Base-by-base conservation (phyloP, 345 rosid genomes). In the Mercurialis annua region DNA sequence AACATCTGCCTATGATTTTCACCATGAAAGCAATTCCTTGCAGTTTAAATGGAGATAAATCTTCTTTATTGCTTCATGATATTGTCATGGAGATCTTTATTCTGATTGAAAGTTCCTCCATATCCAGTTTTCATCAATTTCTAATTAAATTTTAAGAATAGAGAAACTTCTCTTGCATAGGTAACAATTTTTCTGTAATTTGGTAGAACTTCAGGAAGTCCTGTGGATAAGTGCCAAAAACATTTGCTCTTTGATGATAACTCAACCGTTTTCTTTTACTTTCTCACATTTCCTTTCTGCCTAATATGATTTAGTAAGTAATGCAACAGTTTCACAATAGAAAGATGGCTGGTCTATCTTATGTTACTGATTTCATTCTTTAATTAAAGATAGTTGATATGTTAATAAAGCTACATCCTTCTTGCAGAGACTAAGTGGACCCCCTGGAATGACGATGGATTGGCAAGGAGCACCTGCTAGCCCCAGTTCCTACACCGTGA, bases 381-480 rank as follows among this genome's bases (percentile, higher is more conserved):
- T 59, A 34, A 34, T 4, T 34, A 3, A 3, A 34, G 4, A 34
- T 34, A 34, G 40, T 34, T 34, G 9, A 34, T 34, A 30, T 48
- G 23, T 66, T 70, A 30, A 69, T 49, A 56, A 63, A 12, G 33
- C 7, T 40, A 58, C 70, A 16, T 36, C 12, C n/a, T 36, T 69
- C 10, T 16, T 67, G 74, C 86, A 94, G 99, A 86, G 98, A 83
- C 63, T 88, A 70, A 79, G 90, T 70, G 92, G 96, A 58, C 88
- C 84, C 38, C 88, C 84, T 70, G 99, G 99, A 70, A 91, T 94
- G 98, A 86, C 93, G 30, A 94, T 94, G 98, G 99, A 94, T 75
- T 94, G 99, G 99, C 98, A 94, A 84, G 86, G 97, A 63, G 95
- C 89, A 12, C 93, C 96, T 67, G 87, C 99, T 60, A 94, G 99